Evolutionary conservation across 2,329 filamentous ascomycete genomes (phyloP).

Genomic region (Colletotrichum noveboracense): DNA sequence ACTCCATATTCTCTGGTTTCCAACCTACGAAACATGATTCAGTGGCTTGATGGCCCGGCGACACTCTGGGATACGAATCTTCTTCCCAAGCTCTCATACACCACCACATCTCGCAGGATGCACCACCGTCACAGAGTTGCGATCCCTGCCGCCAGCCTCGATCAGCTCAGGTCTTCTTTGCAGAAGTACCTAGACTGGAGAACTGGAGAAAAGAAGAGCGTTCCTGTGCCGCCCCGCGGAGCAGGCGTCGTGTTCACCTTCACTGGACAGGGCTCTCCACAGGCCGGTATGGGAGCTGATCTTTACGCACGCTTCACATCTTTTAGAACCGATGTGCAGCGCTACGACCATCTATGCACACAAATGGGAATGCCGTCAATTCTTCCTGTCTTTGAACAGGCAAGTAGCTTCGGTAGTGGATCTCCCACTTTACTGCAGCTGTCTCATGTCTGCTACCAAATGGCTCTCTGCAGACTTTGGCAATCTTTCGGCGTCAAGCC

Average conservation of each 20-base stretch:
- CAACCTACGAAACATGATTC: slow-evolving; percentile 26
- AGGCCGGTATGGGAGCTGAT: slow-evolving; percentile 53
- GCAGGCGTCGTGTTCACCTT: slow-evolving; percentile 58
- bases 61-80: background rate
- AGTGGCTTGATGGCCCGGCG: slow-evolving; percentile 50
- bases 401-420: slow-evolving; percentile 21
- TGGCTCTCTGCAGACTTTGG: slow-evolving; percentile 62
- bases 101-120: slow-evolving; percentile 69
- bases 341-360: slow-evolving; percentile 58
- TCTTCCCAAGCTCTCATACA: slow-evolving; percentile 51
- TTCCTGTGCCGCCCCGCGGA: slow-evolving; percentile 42
- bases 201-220: slow-evolving; percentile 41
- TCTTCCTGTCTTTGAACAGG: slow-evolving; percentile 51
- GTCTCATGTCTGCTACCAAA: slow-evolving; percentile 57
- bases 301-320: slow-evolving; percentile 50
- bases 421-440: slow-evolving; percentile 52
- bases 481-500: slow-evolving; percentile 58
- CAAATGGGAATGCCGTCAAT: slow-evolving; percentile 62
- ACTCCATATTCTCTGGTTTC: slow-evolving; percentile 26
- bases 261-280: slow-evolving; percentile 61
- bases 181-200: slow-evolving; percentile 32
- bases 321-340: slow-evolving; percentile 57
- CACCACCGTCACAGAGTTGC: slow-evolving; percentile 49
- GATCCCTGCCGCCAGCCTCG: slow-evolving; percentile 45
- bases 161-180: background rate